Evolutionary conservation across 208 protist genomes (phyloP).

Genomic region (Entamoeba dispar): DNA sequence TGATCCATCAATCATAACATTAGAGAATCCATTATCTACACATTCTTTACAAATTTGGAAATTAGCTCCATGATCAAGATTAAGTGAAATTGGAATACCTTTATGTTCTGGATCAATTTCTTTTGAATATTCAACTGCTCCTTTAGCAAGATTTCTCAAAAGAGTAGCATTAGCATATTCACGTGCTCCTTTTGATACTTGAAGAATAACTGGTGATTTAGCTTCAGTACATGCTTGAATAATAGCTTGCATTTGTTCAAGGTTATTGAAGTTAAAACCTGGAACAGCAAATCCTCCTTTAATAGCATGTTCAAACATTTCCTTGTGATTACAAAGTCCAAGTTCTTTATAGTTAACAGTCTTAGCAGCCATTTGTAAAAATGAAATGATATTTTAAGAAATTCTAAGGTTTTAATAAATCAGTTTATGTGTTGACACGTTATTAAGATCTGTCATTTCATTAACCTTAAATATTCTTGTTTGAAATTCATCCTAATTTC

Average conservation of each 20-base stretch:
- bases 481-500: no score
- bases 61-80: conserved; percentile 34
- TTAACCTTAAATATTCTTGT: no score
- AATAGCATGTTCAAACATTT: conserved; percentile 25
- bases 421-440: no score
- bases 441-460: no score
- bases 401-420: no score
- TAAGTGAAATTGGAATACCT: conserved; percentile 30
- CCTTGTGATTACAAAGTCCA: conserved; percentile 6
- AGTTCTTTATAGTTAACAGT: no score
- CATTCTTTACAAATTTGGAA: conserved; percentile 16
- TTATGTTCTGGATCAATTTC: conserved; percentile 4
- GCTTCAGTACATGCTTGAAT: conserved; percentile 20
- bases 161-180: conserved; percentile 32
- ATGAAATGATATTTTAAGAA: no score
- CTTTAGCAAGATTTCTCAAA: conserved; percentile 29
- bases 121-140: conserved; percentile 13
- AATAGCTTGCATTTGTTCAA: conserved; percentile 34
- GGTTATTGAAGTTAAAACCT: conserved; percentile 36
- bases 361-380: no score
- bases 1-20: conserved; percentile 41
- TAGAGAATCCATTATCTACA: conserved; percentile 33
- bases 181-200: conserved; percentile 31
- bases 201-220: conserved; percentile 36
- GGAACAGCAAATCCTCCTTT: conserved; percentile 29